Percentiles rank a stretch among this genome's conserved stretches.
phyloP scores from a whole-genome alignment of 2,329 filamentous ascomycete genomes.

The Monilinia fructicola region DNA sequence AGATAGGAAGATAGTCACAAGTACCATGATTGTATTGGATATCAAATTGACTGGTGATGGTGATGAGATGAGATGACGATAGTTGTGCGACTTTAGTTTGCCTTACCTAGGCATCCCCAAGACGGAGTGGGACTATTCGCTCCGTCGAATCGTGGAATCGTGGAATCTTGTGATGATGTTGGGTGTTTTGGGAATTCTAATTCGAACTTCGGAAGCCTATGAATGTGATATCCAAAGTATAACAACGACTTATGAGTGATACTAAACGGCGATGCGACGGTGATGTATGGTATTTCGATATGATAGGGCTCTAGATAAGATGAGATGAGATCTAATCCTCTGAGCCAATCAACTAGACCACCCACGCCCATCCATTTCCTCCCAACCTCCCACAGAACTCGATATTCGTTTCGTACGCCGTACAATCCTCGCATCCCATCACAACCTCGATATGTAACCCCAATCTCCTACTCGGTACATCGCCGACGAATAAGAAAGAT shows the following conservation, averaged over 20 bases:
- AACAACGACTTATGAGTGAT: slow-evolving; percentile 3
- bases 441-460: neutral
- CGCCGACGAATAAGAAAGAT: slow-evolving; percentile 9
- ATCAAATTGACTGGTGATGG: neutral
- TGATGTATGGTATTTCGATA: neutral
- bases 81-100: neutral
- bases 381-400: neutral
- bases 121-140: neutral
- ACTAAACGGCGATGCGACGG: slow-evolving; percentile 7
- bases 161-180: neutral
- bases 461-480: neutral
- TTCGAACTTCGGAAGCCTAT: slow-evolving; percentile 6
- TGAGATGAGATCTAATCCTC: slow-evolving; percentile 12
- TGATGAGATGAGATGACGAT: slow-evolving; percentile 16
- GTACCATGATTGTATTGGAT: neutral
- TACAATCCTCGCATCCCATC: neutral
- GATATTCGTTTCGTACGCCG: neutral
- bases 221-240: neutral
- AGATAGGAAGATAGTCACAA: neutral
- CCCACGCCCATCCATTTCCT: neutral
- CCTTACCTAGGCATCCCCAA: neutral
- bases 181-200: neutral
- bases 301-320: slow-evolving; percentile 15
- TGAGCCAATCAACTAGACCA: neutral
- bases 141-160: neutral